Percentiles rank a stretch among this genome's conserved stretches.
Evolutionary conservation across 257 asterid genomes (phyloP).

Genomic region (Mentha longifolia): DNA sequence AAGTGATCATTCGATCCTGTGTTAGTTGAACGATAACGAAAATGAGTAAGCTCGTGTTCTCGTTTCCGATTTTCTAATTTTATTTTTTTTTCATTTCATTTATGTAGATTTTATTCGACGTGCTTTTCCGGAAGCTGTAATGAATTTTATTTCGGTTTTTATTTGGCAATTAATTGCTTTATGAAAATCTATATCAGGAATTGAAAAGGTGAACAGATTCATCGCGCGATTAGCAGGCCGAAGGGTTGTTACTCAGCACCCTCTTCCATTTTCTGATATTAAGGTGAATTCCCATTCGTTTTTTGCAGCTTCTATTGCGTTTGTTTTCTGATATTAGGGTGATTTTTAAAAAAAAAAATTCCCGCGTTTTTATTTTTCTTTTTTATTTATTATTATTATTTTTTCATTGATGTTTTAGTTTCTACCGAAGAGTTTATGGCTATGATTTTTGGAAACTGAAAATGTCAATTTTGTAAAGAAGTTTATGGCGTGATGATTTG

Average conservation of each 20-base stretch:
- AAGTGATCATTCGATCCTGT: neutral
- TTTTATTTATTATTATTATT: no score
- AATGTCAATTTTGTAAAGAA: neutral
- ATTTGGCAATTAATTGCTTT: neutral
- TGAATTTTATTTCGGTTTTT: neutral
- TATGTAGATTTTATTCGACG: neutral
- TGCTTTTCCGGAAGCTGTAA: constrained; percentile 1
- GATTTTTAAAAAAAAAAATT: no score
- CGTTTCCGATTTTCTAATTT: constrained; percentile 3
- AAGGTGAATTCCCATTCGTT: constrained; percentile 34
- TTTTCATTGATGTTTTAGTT: no score
- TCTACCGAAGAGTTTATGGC: no score
- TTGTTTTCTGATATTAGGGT: no score
- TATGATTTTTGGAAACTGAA: neutral
- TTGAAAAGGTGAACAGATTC: constrained; percentile 37
- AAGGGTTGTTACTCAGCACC: constrained; percentile 32
- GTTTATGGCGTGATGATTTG: neutral
- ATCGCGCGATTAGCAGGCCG: constrained; percentile 36
- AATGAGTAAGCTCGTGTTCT: constrained; percentile 41
- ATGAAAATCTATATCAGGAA: constrained; percentile 34
- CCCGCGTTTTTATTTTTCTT: neutral
- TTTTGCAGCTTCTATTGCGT: neutral
- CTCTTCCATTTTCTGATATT: constrained; percentile 34
- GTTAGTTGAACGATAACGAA: neutral
- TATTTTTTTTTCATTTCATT: neutral